Conservation (phyloP, 2,329 filamentous ascomycete species). For the Teratosphaeria viscida region DNA sequence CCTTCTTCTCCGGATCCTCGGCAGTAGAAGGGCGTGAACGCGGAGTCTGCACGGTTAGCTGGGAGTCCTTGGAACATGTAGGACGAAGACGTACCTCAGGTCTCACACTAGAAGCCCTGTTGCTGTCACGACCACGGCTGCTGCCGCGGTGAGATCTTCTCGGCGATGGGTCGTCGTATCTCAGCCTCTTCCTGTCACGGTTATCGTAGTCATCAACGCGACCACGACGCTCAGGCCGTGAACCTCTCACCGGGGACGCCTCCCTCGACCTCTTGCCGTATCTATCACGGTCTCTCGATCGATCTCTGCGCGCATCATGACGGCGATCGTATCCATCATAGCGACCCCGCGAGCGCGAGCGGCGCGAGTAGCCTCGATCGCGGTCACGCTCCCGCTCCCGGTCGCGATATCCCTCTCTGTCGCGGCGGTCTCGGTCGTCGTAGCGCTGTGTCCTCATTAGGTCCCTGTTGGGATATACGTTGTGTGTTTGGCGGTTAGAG, state of each 20-base stretch:
- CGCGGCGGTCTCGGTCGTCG: slow-evolving; percentile 10
- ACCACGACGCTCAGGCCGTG: slow-evolving; percentile 8
- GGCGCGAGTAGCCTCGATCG: slow-evolving; percentile 7
- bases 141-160: slow-evolving; percentile 14
- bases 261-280: slow-evolving; percentile 11
- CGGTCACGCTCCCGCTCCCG: slow-evolving; percentile 11
- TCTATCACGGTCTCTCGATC: slow-evolving; percentile 3
- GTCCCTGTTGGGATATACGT: background rate
- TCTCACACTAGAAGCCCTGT: slow-evolving; percentile 31
- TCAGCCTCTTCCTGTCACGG: slow-evolving; percentile 10
- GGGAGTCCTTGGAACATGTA: background rate
- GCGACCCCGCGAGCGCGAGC: slow-evolving; percentile 7
- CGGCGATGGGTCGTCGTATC: slow-evolving; percentile 9
- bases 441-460: slow-evolving; percentile 4
- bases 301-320: slow-evolving; percentile 2
- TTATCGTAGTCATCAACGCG: slow-evolving; percentile 14
- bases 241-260: slow-evolving; percentile 13
- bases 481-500: background rate
- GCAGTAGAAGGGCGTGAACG: slow-evolving; percentile 10
- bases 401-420: background rate
- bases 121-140: slow-evolving; percentile 58
- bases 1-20: slow-evolving; percentile 8
- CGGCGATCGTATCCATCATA: slow-evolving; percentile 3
- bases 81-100: slow-evolving; percentile 45
- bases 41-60: slow-evolving; percentile 9